Conservation (phyloP, 352 stramenopile genomes). For the Phytophthora foliorum region DNA sequence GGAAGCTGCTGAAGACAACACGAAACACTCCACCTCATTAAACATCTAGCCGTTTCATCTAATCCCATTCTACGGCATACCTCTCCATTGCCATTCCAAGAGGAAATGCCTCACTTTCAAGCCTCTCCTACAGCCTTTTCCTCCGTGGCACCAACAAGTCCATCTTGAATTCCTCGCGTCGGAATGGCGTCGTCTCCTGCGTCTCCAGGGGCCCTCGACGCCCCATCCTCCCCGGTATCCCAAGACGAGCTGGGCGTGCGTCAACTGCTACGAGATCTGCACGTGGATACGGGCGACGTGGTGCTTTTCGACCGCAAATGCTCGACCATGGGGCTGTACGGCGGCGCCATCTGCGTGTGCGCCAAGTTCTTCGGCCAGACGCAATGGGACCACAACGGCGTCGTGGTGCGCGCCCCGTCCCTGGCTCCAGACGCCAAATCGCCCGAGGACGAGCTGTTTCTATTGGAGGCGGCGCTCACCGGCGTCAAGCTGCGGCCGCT, state of each 20-base stretch:
- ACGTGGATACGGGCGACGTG: slow-evolving; percentile 81
- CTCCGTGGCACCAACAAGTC: background rate
- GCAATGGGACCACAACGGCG: slow-evolving; percentile 89
- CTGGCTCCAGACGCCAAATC: slow-evolving; percentile 20
- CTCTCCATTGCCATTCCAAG: background rate
- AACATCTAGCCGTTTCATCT: no score
- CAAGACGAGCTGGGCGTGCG: slow-evolving; percentile 40
- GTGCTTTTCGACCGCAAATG: slow-evolving; percentile 88
- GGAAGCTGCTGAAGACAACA: no score
- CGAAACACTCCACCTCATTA: no score
- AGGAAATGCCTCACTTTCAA: background rate
- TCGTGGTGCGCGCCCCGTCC: slow-evolving; percentile 66
- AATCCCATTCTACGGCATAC: background rate
- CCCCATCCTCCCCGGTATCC: background rate
- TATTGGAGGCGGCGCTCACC: slow-evolving; percentile 79
- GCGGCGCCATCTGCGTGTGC: slow-evolving; percentile 77
- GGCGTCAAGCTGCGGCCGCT: slow-evolving; percentile 89
- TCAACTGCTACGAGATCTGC: slow-evolving; percentile 61
- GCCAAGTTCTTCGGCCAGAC: slow-evolving; percentile 87
- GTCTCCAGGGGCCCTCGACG: background rate
- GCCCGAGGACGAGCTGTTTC: slow-evolving; percentile 60
- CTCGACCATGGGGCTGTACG: slow-evolving; percentile 79
- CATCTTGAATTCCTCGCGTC: background rate
- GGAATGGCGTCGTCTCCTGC: slow-evolving; percentile 5
- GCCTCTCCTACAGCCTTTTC: background rate